phyloP scores from a whole-genome alignment of 1,284 basidiomycete genomes.

The Leccinum griseonigrum region DNA sequence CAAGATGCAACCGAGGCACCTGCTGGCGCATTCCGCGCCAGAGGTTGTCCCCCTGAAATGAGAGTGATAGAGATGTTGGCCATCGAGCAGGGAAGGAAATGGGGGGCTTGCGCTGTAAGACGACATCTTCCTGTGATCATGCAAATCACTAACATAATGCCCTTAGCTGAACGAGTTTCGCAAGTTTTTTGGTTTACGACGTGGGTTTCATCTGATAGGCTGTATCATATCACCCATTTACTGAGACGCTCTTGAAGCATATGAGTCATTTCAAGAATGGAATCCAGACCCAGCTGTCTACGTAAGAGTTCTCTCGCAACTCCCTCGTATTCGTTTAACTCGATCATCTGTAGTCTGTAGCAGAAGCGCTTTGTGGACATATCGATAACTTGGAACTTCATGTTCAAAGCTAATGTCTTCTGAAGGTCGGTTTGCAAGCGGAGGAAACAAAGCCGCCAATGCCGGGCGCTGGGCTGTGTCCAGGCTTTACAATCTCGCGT shows the following conservation, averaged over 20 bases:
- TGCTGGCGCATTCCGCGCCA: constrained; percentile 75
- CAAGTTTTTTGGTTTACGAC: constrained; percentile 50
- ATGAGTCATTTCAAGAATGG: constrained; percentile 72
- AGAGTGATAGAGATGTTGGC: constrained; percentile 72
- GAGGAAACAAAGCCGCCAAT: constrained; percentile 70
- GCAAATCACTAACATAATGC: constrained; percentile 35
- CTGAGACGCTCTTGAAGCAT: constrained; percentile 39
- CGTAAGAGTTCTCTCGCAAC: constrained; percentile 35
- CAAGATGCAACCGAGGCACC: constrained; percentile 63
- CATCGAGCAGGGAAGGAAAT: constrained; percentile 66
- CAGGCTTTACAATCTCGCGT: constrained; percentile 85
- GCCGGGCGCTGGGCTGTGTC: constrained; percentile 79
- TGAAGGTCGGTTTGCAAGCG: constrained; percentile 68
- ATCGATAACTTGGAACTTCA: constrained; percentile 79
- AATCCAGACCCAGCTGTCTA: constrained; percentile 65
- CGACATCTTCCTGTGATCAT: not conserved
- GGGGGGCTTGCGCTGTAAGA: constrained; percentile 72
- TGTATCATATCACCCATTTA: not conserved
- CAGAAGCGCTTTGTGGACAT: constrained; percentile 66
- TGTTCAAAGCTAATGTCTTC: constrained; percentile 35
- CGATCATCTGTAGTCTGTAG: constrained; percentile 47
- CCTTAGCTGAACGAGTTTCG: constrained; percentile 64
- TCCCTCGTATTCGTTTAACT: not conserved
- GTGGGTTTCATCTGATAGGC: constrained; percentile 26
- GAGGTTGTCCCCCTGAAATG: constrained; percentile 67